Percentiles rank a stretch among this genome's conserved stretches.
Conservation (phyloP, 345 rosid species). For the Eucalyptus sideroxylon region DNA sequence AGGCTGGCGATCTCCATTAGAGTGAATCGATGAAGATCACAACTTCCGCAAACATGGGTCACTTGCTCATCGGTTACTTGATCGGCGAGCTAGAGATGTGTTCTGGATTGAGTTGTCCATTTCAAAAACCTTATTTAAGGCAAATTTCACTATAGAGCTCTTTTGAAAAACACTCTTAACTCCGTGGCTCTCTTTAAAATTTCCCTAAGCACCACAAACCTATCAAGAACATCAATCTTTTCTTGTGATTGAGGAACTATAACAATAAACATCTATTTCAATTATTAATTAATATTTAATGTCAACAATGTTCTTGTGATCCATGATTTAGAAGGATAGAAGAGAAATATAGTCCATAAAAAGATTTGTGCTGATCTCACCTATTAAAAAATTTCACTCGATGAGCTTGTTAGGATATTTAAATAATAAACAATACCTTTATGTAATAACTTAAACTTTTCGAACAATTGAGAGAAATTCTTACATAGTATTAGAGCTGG, state of each 20-base stretch:
- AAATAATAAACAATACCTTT: no score
- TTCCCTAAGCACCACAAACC: no score
- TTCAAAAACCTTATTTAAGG: not conserved
- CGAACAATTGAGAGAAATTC: fast-evolving
- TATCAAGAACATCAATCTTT: no score
- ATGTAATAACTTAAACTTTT: no score
- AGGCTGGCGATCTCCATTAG: not conserved
- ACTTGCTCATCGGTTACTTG: not conserved
- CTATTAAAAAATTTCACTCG: not conserved
- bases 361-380: not conserved
- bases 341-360: not conserved
- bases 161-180: not conserved
- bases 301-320: not conserved
- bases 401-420: no score
- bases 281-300: no score
- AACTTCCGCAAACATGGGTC: not conserved
- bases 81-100: not conserved
- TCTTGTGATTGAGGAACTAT: no score
- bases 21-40: not conserved
- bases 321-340: not conserved
- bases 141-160: not conserved
- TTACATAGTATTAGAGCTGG: no score
- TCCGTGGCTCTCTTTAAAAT: no score
- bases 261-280: not conserved
- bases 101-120: not conserved